Evolutionary conservation across 179 eudicot species (phyloP).

Genomic region (Dionaea muscipula): DNA sequence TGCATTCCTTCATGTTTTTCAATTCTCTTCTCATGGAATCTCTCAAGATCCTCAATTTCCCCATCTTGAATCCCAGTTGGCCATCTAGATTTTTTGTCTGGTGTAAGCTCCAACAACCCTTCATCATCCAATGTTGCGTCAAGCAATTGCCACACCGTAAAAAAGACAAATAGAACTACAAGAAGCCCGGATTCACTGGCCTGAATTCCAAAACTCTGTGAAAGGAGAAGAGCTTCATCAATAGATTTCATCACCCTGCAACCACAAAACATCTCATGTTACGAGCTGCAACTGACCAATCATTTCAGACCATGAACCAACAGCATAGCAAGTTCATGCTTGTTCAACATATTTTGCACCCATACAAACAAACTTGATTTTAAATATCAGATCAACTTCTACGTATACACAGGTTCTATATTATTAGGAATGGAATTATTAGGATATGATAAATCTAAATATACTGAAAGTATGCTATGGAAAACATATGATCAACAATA

Average conservation of each 20-base stretch:
- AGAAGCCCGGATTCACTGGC: constrained; percentile 45
- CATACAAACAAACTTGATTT: too few species aligned
- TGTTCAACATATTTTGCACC: too few species aligned
- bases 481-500: too few species aligned
- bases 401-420: too few species aligned
- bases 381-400: too few species aligned
- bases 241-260: constrained; percentile 63
- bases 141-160: constrained; percentile 72
- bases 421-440: too few species aligned
- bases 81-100: constrained; percentile 60
- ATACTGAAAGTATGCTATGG: too few species aligned
- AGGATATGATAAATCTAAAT: too few species aligned
- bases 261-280: constrained; percentile 7
- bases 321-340: neutral
- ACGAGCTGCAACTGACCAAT: constrained; percentile 1
- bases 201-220: constrained; percentile 46
- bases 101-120: constrained; percentile 52
- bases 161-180: constrained; percentile 49
- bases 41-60: constrained; percentile 38
- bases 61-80: constrained; percentile 42
- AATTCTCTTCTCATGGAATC: constrained; percentile 35
- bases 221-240: constrained; percentile 54
- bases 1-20: constrained; percentile 34
- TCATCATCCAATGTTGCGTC: constrained; percentile 92
- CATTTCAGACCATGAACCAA: neutral